phyloP scores from a whole-genome alignment of 2,329 filamentous ascomycete genomes.

The Akanthomyces uredinophilus region DNA sequence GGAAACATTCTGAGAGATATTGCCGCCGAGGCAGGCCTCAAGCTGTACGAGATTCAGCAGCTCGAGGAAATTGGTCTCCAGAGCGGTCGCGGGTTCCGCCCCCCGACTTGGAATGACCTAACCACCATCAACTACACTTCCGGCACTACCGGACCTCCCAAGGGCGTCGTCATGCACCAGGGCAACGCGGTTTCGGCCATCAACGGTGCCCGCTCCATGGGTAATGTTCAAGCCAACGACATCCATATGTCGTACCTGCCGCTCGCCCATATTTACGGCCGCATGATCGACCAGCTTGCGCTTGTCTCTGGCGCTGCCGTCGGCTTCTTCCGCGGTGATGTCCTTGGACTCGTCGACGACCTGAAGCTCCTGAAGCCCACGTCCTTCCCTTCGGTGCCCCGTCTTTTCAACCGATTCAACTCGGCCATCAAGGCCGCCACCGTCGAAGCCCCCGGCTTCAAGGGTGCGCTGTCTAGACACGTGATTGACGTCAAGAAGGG shows the following conservation, averaged over 20 bases:
- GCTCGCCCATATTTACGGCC: slow-evolving; percentile 89
- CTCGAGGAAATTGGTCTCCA: slow-evolving; percentile 76
- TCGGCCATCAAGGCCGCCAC: slow-evolving; percentile 76
- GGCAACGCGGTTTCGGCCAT: slow-evolving; percentile 74
- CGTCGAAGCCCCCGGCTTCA: slow-evolving; percentile 71
- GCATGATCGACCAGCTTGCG: slow-evolving; percentile 74
- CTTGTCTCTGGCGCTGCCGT: slow-evolving; percentile 68
- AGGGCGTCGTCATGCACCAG: slow-evolving; percentile 61
- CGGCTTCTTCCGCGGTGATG: slow-evolving; percentile 95
- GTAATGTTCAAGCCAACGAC: slow-evolving; percentile 49
- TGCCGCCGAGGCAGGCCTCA: slow-evolving; percentile 67
- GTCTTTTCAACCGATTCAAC: slow-evolving; percentile 87
- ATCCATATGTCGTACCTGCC: slow-evolving; percentile 82
- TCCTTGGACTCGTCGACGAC: slow-evolving; percentile 82
- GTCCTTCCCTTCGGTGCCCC: slow-evolving; percentile 80
- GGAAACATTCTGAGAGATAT: slow-evolving; percentile 69
- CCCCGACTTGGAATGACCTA: slow-evolving; percentile 71
- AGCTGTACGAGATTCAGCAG: slow-evolving; percentile 72
- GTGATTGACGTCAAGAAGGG: slow-evolving; percentile 77
- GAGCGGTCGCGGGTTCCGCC: slow-evolving; percentile 64
- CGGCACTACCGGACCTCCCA: slow-evolving; percentile 53
- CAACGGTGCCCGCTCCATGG: slow-evolving; percentile 53
- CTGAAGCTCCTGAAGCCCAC: slow-evolving; percentile 82
- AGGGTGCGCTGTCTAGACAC: slow-evolving; percentile 74
- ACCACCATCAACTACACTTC: slow-evolving; percentile 76